Conservation (phyloP, 2,329 filamentous ascomycete genomes). For the Apiospora aurea region DNA sequence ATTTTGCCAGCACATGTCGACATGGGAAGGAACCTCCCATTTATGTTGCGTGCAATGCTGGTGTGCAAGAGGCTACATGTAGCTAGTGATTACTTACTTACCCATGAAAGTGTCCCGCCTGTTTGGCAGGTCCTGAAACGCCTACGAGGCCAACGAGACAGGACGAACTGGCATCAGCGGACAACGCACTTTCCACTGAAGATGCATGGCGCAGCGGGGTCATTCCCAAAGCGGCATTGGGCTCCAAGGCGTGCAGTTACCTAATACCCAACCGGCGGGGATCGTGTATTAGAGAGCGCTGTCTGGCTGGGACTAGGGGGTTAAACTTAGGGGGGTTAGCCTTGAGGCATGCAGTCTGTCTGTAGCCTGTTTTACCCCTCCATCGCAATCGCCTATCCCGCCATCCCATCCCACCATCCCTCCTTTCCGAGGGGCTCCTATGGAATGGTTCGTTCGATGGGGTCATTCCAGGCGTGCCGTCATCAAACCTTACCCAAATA, state of each 20-base stretch:
- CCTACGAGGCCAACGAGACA: not conserved
- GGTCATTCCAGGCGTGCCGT: slow-evolving; percentile 18
- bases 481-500: slow-evolving; percentile 12
- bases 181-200: slow-evolving; percentile 15
- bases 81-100: not conserved
- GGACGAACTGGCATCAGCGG: slow-evolving; percentile 11
- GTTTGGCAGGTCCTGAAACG: slow-evolving; percentile 10
- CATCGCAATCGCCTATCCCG: not conserved
- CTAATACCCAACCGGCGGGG: slow-evolving; percentile 12
- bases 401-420: not conserved
- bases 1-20: not conserved
- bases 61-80: not conserved
- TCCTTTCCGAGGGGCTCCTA: not conserved
- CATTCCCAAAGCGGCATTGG: slow-evolving; percentile 13
- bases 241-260: not conserved
- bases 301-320: not conserved
- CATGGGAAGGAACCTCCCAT: not conserved
- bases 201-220: not conserved
- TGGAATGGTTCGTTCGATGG: not conserved
- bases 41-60: not conserved
- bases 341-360: not conserved
- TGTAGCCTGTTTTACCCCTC: not conserved
- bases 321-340: not conserved
- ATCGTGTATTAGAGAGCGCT: not conserved
- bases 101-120: not conserved